phyloP scores from a whole-genome alignment of 1,139 yeast species.

The Ashbya aceris region DNA sequence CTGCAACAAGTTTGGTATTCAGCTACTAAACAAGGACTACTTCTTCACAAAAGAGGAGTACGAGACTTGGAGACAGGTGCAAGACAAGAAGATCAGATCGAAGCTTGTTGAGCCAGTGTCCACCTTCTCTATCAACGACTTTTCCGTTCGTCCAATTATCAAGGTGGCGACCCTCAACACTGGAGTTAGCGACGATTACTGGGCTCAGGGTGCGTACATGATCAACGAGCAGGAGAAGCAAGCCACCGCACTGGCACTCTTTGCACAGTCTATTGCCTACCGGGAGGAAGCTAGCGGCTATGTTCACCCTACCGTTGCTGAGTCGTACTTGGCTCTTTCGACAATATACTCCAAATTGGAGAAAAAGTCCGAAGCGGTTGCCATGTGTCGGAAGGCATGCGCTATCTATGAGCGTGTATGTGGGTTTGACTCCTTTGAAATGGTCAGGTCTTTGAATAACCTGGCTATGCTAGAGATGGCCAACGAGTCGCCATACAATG shows the following conservation, averaged over 20 bases:
- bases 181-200: constrained; percentile 64
- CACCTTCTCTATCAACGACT: constrained; percentile 51
- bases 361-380: constrained; percentile 49
- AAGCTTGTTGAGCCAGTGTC: constrained; percentile 25
- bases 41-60: constrained; percentile 37
- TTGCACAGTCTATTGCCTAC: constrained; percentile 61
- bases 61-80: constrained; percentile 32
- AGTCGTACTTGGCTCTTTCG: constrained; percentile 56
- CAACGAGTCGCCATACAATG: constrained; percentile 49
- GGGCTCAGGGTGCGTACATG: constrained; percentile 58
- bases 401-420: constrained; percentile 66
- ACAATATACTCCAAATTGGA: constrained; percentile 59
- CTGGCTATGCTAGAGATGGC: constrained; percentile 64
- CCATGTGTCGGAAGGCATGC: constrained; percentile 63
- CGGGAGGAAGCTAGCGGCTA: constrained; percentile 80
- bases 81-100: constrained; percentile 33
- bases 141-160: constrained; percentile 64
- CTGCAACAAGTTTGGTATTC: constrained; percentile 76
- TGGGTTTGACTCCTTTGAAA: constrained; percentile 75
- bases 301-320: constrained; percentile 72
- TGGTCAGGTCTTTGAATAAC: constrained; percentile 63
- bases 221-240: constrained; percentile 29
- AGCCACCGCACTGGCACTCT: constrained; percentile 45
- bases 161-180: constrained; percentile 65
- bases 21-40: constrained; percentile 48